These are phyloP conservation scores for Salix caprea DNA, from an alignment of 345 rosid genomes.

Conservation along the genomic window DNA sequence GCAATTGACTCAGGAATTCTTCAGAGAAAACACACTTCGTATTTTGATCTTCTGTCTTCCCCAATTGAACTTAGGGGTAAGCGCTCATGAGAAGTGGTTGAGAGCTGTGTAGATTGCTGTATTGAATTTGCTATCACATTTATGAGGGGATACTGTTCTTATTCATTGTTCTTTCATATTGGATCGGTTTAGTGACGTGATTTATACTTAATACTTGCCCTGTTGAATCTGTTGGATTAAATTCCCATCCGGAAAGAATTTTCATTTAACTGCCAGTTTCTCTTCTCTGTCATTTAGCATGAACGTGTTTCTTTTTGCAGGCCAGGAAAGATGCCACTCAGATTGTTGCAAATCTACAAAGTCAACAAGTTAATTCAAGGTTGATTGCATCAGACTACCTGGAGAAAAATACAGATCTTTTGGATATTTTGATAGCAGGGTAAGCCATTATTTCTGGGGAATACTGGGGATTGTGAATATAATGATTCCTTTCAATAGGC, in stretches of 20 bases:
- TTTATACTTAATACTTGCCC: neutral
- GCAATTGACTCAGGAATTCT: conserved; percentile 86
- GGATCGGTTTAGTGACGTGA: neutral
- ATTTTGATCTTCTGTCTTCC: conserved; percentile 73
- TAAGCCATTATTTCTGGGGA: conserved; percentile 22
- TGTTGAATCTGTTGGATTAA: neutral
- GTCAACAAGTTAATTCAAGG: conserved; percentile 86
- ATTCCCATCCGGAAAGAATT: neutral
- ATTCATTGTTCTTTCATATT: no score
- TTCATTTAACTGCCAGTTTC: no score
- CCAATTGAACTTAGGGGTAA: conserved; percentile 81
- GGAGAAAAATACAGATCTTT: conserved; percentile 77
- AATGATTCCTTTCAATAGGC: neutral
- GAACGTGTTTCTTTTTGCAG: conserved; percentile 35
- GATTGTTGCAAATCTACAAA: conserved; percentile 33
- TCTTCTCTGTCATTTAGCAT: neutral
- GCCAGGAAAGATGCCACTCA: conserved; percentile 86
- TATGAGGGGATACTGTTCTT: no score
- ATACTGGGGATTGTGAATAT: neutral
- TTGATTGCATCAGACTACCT: conserved; percentile 91
- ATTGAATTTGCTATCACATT: no score
- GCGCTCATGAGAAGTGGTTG: neutral
- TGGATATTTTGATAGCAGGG: conserved; percentile 77
- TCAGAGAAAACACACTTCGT: conserved; percentile 71
- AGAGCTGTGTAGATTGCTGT: neutral